phyloP scores from a whole-genome alignment of 1,139 yeast species.

The Debaryomycetaceae sp. region DNA sequence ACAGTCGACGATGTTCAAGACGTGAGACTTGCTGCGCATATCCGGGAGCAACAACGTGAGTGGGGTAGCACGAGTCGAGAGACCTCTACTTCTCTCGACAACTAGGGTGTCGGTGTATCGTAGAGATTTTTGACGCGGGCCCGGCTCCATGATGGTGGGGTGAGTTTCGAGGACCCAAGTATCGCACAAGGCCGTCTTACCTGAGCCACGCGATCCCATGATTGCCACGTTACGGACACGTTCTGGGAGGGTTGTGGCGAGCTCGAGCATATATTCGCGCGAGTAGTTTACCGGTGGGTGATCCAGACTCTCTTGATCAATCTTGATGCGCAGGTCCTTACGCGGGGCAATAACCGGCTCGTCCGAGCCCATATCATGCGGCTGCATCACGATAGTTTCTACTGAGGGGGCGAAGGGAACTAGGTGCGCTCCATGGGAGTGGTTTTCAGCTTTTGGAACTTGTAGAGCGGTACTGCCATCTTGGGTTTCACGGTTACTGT shows the following conservation, averaged over 20 bases:
- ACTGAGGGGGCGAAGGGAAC: conserved; percentile 6
- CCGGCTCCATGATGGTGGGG: conserved; percentile 14
- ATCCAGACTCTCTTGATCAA: conserved; percentile 20
- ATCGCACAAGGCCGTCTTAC: conserved; percentile 78
- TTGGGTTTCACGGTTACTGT: conserved; percentile 3
- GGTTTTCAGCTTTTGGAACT: neutral
- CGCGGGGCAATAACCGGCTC: conserved; percentile 63
- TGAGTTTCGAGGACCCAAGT: conserved; percentile 59
- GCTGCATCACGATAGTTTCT: conserved; percentile 2
- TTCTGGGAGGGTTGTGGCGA: conserved; percentile 42
- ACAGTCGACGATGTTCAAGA: conserved; percentile 62
- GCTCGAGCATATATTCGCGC: conserved; percentile 46
- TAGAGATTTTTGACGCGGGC: conserved; percentile 29
- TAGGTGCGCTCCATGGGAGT: neutral
- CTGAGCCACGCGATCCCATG: conserved; percentile 77
- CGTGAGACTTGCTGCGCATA: conserved; percentile 42
- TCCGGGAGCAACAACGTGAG: conserved; percentile 54
- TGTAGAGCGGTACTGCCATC: too few relatives aligned
- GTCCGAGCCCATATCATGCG: conserved; percentile 7
- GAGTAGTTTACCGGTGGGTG: conserved; percentile 55
- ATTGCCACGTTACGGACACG: conserved; percentile 70
- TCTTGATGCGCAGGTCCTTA: conserved; percentile 28
- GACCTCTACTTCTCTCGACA: conserved; percentile 60
- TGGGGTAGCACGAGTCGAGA: conserved; percentile 56
- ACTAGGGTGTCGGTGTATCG: conserved; percentile 64